phyloP scores from a whole-genome alignment of 2,329 filamentous ascomycete species.

The Elsinoe fawcettii region DNA sequence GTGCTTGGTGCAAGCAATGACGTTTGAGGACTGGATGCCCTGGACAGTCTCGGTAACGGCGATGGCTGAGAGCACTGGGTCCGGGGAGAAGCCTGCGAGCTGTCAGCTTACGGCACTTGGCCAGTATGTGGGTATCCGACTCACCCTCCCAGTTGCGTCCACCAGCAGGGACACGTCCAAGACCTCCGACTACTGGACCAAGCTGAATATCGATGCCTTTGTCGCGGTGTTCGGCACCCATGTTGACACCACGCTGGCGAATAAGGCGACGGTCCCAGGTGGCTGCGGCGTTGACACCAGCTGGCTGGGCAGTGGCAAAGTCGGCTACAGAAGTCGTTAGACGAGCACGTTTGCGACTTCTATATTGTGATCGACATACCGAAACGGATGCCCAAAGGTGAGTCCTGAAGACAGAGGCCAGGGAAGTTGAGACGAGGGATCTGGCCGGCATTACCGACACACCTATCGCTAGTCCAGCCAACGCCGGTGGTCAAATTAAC shows the following conservation, averaged over 20 bases:
- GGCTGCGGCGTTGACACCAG: slow-evolving; percentile 71
- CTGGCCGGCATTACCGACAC: slow-evolving; percentile 67
- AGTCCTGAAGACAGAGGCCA: slow-evolving; percentile 78
- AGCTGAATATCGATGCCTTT: slow-evolving; percentile 71
- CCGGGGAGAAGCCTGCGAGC: slow-evolving; percentile 51
- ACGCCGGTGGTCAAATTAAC: slow-evolving; percentile 91
- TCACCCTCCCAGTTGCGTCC: slow-evolving; percentile 66
- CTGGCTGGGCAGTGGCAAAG: slow-evolving; percentile 73
- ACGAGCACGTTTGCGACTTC: no score
- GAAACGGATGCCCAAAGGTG: slow-evolving; percentile 70
- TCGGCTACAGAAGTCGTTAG: slow-evolving; percentile 44
- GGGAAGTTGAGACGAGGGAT: slow-evolving; percentile 63
- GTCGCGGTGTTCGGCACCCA: slow-evolving; percentile 65
- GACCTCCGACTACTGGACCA: slow-evolving; percentile 67
- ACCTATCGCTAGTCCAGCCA: slow-evolving; percentile 64
- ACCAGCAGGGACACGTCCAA: slow-evolving; percentile 60
- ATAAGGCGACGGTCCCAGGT: slow-evolving; percentile 71
- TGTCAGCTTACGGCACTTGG: background rate
- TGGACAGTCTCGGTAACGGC: slow-evolving; percentile 64
- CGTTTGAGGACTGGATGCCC: slow-evolving; percentile 73
- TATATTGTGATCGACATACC: slow-evolving; percentile 36
- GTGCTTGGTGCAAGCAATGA: slow-evolving; percentile 79
- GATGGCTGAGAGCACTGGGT: slow-evolving; percentile 67
- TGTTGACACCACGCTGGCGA: slow-evolving; percentile 59
- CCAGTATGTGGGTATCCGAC: slow-evolving; percentile 8